These are phyloP conservation scores for Drechslerella stenobrocha DNA, from an alignment of 2,329 filamentous ascomycete species.

Conservation along the genomic window DNA sequence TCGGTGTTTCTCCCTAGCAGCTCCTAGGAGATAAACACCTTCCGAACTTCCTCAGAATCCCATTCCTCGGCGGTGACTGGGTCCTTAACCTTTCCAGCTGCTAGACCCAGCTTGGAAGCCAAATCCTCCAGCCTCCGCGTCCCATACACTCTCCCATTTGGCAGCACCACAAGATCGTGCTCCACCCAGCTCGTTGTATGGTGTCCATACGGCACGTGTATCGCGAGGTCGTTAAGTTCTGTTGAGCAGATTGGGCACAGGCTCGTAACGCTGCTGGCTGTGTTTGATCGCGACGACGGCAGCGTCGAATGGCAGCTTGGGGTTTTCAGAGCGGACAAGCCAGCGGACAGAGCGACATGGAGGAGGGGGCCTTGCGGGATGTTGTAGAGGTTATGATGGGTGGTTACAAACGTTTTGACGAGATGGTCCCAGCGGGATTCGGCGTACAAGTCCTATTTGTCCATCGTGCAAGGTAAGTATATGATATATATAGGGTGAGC, in stretches of 20 bases:
- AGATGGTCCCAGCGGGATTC: conserved; percentile 73
- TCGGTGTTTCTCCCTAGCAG: not conserved
- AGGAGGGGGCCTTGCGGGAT: conserved; percentile 81
- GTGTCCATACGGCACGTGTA: conserved; percentile 87
- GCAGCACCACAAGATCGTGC: conserved; percentile 79
- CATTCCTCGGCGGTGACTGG: conserved; percentile 73
- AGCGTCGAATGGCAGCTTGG: conserved; percentile 80
- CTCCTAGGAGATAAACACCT: conserved; percentile 73
- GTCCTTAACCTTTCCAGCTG: conserved; percentile 71
- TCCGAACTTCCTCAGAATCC: conserved; percentile 67
- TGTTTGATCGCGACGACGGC: conserved; percentile 62
- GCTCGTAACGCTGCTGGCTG: conserved; percentile 66
- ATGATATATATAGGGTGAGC: too few species aligned
- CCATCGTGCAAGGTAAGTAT: too few species aligned
- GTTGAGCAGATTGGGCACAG: conserved; percentile 95
- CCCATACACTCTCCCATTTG: conserved; percentile 85
- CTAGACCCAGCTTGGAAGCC: conserved; percentile 75
- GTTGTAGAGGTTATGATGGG: conserved; percentile 82
- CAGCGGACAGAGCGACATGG: conserved; percentile 85
- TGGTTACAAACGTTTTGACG: conserved; percentile 76
- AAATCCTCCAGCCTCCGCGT: conserved; percentile 72
- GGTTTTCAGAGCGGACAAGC: conserved; percentile 92
- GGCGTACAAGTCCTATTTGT: conserved; percentile 72
- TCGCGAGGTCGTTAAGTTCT: conserved; percentile 87
- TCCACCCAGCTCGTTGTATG: conserved; percentile 94